Evolutionary conservation across 192 early-diverging fungal species (phyloP).

Genomic region (Coemansia sp.): DNA sequence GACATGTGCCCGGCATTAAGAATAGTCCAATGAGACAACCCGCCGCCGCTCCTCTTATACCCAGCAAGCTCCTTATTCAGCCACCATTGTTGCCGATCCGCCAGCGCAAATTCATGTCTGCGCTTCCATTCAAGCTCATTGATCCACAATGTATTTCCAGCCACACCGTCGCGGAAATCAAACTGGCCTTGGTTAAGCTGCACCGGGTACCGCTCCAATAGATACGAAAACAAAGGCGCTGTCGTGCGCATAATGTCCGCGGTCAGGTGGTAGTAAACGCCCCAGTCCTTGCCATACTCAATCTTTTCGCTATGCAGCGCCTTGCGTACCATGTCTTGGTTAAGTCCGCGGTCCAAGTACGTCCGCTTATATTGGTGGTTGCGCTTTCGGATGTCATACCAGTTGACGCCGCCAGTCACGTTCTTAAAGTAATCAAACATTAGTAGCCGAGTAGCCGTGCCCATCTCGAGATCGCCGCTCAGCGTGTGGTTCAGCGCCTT

Average conservation of each 20-base stretch:
- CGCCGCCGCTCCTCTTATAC: constrained; percentile 59
- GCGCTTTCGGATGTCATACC: constrained; percentile 75
- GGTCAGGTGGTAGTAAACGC: constrained; percentile 55
- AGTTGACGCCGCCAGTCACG: constrained; percentile 70
- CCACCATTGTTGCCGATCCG: constrained; percentile 55
- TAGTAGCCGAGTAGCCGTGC: constrained; percentile 49
- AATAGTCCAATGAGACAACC: constrained; percentile 62
- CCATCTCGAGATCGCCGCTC: constrained; percentile 55
- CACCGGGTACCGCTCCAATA: constrained; percentile 62
- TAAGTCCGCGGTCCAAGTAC: constrained; percentile 64
- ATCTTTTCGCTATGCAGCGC: constrained; percentile 63
- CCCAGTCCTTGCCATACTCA: constrained; percentile 56
- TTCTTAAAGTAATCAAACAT: constrained; percentile 71
- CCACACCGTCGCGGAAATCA: constrained; percentile 80
- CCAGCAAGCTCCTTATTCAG: constrained; percentile 57
- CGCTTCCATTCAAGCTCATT: constrained; percentile 58
- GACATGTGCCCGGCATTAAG: constrained; percentile 76
- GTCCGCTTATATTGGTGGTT: constrained; percentile 63
- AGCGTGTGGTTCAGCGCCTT: constrained; percentile 43
- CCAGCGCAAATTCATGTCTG: constrained; percentile 54
- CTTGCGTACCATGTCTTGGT: constrained; percentile 55
- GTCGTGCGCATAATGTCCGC: constrained; percentile 70
- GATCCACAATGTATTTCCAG: constrained; percentile 71
- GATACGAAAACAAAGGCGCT: constrained; percentile 56
- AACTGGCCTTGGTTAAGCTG: constrained; percentile 78